Conservation (phyloP, 2,329 filamentous ascomycete genomes). For the Colletotrichum sojae region DNA sequence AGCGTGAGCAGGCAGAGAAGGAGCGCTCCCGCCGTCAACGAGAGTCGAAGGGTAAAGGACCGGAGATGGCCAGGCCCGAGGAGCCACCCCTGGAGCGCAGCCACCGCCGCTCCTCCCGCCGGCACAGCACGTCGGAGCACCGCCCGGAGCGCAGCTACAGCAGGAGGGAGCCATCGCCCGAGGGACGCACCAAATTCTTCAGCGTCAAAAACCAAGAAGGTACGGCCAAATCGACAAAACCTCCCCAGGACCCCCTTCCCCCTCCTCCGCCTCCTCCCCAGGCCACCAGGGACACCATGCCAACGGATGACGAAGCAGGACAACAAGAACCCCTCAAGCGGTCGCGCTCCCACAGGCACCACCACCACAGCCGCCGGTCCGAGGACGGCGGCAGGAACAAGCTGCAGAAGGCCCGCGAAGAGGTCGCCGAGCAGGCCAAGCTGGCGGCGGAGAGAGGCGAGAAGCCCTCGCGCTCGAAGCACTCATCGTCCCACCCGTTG, state of each 20-base stretch:
- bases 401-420: constrained; percentile 45
- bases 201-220: constrained; percentile 56
- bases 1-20: constrained; percentile 10
- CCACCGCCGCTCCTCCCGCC: constrained; percentile 57
- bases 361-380: constrained; percentile 46
- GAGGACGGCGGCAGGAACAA: constrained; percentile 46
- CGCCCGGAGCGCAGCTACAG: constrained; percentile 43
- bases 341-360: constrained; percentile 49
- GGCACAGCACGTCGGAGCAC: constrained; percentile 56
- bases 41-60: constrained; percentile 51
- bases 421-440: constrained; percentile 39
- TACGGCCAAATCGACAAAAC: constrained; percentile 44
- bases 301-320: constrained; percentile 41
- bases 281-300: constrained; percentile 39
- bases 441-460: constrained; percentile 45
- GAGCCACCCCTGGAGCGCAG: constrained; percentile 41
- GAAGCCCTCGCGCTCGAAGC: constrained; percentile 49
- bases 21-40: constrained; percentile 38
- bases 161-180: constrained; percentile 45
- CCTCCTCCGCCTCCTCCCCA: constrained; percentile 15
- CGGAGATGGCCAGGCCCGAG: constrained; percentile 40
- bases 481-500: constrained; percentile 40
- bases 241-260: constrained; percentile 40
- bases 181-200: constrained; percentile 57
- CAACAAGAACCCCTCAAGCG: constrained; percentile 49